Evolutionary conservation across 768 basidiomycete species (phyloP).

Genomic region (Crassisporium funariophilum): DNA sequence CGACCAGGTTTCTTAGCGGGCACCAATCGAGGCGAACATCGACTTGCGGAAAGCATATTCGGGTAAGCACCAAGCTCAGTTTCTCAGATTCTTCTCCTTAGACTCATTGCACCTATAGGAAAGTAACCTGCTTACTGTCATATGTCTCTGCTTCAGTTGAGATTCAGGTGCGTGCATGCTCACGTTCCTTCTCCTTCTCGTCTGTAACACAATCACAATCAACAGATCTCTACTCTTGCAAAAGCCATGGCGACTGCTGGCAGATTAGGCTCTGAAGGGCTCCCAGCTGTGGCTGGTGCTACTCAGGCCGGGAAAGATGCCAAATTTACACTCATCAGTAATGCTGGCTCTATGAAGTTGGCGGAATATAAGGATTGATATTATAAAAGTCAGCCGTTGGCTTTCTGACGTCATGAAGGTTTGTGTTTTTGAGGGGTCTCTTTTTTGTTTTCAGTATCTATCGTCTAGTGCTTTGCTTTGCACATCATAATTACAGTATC

Average conservation of each 20-base stretch:
- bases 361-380: slow-evolving; percentile 30
- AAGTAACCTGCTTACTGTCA: slow-evolving; percentile 38
- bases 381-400: too few relatives aligned
- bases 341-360: slow-evolving; percentile 50
- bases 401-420: neutral
- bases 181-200: neutral
- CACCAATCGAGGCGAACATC: slow-evolving; percentile 42
- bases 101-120: slow-evolving; percentile 27
- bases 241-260: slow-evolving; percentile 59
- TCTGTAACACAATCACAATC: too few relatives aligned
- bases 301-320: slow-evolving; percentile 39
- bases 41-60: slow-evolving; percentile 42
- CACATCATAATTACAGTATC: too few relatives aligned
- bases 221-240: slow-evolving; percentile 53
- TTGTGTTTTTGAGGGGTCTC: too few relatives aligned
- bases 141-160: slow-evolving; percentile 38
- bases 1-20: slow-evolving; percentile 60
- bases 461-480: too few relatives aligned
- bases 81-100: neutral
- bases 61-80: slow-evolving; percentile 35
- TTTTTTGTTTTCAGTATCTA: too few relatives aligned
- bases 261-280: slow-evolving; percentile 47
- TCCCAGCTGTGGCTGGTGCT: slow-evolving; percentile 43
- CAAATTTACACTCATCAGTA: slow-evolving; percentile 57
- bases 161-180: slow-evolving; percentile 43